Evolutionary conservation across 208 protist genomes (phyloP), one percentile per base, ranked within the genome.

Genomic region (Trypanosoma avium): DNA sequence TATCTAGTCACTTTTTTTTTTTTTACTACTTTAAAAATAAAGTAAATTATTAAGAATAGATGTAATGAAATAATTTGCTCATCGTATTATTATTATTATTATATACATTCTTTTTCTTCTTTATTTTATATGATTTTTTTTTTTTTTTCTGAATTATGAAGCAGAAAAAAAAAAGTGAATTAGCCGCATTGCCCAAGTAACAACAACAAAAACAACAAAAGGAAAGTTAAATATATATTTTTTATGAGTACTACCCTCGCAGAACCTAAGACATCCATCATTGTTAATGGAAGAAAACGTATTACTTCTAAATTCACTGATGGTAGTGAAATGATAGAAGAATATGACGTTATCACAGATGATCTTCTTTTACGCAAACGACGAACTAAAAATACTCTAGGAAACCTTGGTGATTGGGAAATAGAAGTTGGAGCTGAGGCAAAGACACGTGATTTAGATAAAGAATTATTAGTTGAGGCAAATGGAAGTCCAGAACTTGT

Each of bases 281-380:
- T 97, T 61, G 63, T 67, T 4, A 87, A 87, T 55, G 92, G 84
- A 15, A 73, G 90, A 4, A 83, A 82, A 49, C 90, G 84, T 27
- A 82, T 98, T 36, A 94, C 92, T 45, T 93, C 88, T 30, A 95
- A 84, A 36, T 96, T 88, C 50, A 84, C 79, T 12, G 91, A 97
- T 69, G 92, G 86, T 0, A 73, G 63, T 9, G 96, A 98, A 70
- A 71, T 97, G 73, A 56, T 97, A 1, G 93, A 98, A 75, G 93
- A 97, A 73, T 98, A 85, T 61, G 96, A 98, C 46, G 71, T 97
- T 24, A 86, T 95, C 42, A 97, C 88, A 0, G 93, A 98, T 56
- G 77, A 92, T 38, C 79, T 98, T 55, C 76, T 97, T 13, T 62
- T 97, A 30, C 77, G 96, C 13, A 97, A 97, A 75, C 60, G 67